phyloP scores from a whole-genome alignment of 345 rosid species.

The Citrus sinensis region DVS_A1.0 CM039162.1:19791001-19791500 shows the following conservation, averaged over 20 bases:
- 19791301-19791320: slow-evolving; percentile 96
- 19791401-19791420: slow-evolving; percentile 59
- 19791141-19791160: slow-evolving; percentile 85
- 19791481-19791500: slow-evolving; percentile 48
- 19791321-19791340: slow-evolving; percentile 85
- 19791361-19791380: slow-evolving; percentile 41
- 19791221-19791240: slow-evolving; percentile 95
- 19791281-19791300: slow-evolving; percentile 98
- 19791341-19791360: slow-evolving; percentile 77
- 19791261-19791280: slow-evolving; percentile 90
- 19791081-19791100: slow-evolving; percentile 97
- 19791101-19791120: slow-evolving; percentile 94
- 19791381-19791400: slow-evolving; percentile 62
- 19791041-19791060: slow-evolving; percentile 80
- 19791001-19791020: slow-evolving; percentile 72
- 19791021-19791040: slow-evolving; percentile 67
- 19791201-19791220: slow-evolving; percentile 93
- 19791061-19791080: slow-evolving; percentile 95
- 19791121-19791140: slow-evolving; percentile 98
- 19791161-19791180: slow-evolving; percentile 69
- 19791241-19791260: slow-evolving; percentile 80
- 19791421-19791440: slow-evolving; percentile 35
- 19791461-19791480: slow-evolving; percentile 40
- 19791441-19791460: slow-evolving; percentile 70
- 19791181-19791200: slow-evolving; percentile 90